Base-by-base conservation (phyloP, 345 rosid species). In the Chamaenerion angustifolium region DNA sequence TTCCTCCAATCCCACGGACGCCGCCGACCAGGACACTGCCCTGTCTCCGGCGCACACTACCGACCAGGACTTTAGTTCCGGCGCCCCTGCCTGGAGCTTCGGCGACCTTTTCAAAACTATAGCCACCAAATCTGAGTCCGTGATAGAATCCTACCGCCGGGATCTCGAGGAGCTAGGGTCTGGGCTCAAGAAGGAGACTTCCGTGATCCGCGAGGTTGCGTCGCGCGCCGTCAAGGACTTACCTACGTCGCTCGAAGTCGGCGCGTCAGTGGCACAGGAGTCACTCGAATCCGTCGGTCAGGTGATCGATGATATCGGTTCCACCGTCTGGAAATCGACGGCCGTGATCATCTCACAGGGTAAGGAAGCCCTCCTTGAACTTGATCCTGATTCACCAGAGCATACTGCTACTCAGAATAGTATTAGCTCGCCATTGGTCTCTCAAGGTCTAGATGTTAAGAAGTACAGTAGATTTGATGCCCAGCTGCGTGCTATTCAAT, bases 281-380 rank as follows among this genome's bases (percentile, higher is more conserved):
- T 80, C 88, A 3, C 79, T 86, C 8, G 92, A 82, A 52, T 67
- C 88, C 7, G 84, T 88, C 4, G 92, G 92, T 40, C 83, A 82
- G 51, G 83, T 77, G 12, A 72, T 88, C 48, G 97, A 85, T 45
- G 93, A 82, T 14, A 76, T 88, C 52, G 83, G 97, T 8, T 56
- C 68, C 72, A 60, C 89, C 56, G 78, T 88, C 9, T 76, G 82
- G 83, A 81, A 76, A 60, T 79, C 90, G 18, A 81, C 95, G 56
- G 77, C 89, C 11, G 66, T 63, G 71, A 80, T 88, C 50, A 72
- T 88, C 31, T 61, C 84, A 42, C 81, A 64, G 3, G 86, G 97
- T 65, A 84, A 66, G 72, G 77, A 62, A 45, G 60, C 68, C 2
- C 54, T 70, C 40, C 49, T 74, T 13, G 69, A 62, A 45, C 52